Evolutionary conservation across 345 rosid species (phyloP), one percentile per base, ranked within the genome.

Genomic region (Populus ilicifolia): DNA sequence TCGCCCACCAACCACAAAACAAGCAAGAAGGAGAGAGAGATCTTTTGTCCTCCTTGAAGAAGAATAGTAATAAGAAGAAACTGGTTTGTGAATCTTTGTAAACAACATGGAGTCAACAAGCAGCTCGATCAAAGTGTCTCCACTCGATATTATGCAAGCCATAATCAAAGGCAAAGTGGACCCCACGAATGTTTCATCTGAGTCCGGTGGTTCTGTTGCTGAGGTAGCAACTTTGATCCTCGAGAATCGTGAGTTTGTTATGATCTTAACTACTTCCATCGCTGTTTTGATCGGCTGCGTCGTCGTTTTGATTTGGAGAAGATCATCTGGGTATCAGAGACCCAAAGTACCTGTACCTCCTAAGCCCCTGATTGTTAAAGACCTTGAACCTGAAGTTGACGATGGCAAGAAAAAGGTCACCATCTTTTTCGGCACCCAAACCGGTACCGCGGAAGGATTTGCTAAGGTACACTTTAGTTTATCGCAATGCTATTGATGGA

Each of bases 231-330:
- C 96, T 10, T 5, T 82, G 70, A 75, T 82, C 10, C 38, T 71
- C 1, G 94, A 93, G 84, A 93, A 92, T 78, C 88, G 91, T 5
- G 91, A 94, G 90, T 75, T 94, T 70, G 90, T 91, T 0, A 86
- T 90, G 90, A 70, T 96, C 43, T 77, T 96, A 2, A 84, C 99
- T 11, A 96, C 99, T 72, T 92, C 98, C 68, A 82, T 96, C 38
- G 98, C 99, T 0, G 93, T 96, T 56, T 79, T 96, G 65, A 80
- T 96, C 66, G 99, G 99, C 16, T 94, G 97, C 79, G 93, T 88
- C n/a, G 89, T 94, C 36, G 84, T 91, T 48, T 84, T 96, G 21
- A 69, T 94, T 7, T 92, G 88, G 93, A 84, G 97, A 80, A 89
- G 97, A 86, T 92, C 99, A 43, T 38, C 52, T 29, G 52, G 18